Evolutionary conservation across 768 basidiomycete species (phyloP).

Genomic region (Suillus lakei): DNA sequence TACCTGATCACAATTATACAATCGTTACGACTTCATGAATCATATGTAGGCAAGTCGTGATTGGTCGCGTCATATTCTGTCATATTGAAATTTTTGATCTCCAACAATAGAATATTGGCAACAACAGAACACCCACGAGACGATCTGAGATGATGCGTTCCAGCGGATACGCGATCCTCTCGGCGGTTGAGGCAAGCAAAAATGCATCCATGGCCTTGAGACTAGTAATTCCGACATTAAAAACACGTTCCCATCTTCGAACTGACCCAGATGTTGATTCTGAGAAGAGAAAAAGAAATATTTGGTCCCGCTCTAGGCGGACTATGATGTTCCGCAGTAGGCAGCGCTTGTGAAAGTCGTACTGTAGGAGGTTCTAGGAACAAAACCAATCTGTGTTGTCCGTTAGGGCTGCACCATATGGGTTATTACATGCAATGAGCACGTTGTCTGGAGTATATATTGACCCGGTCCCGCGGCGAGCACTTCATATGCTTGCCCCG

Average conservation of each 20-base stretch:
- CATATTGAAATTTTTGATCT: not conserved
- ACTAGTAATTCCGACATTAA: constrained; percentile 2
- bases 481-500: not conserved
- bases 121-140: constrained; percentile 5
- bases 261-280: not conserved
- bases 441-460: not conserved
- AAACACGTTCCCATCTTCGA: not conserved
- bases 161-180: not conserved
- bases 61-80: constrained; percentile 1
- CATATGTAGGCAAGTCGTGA: not conserved
- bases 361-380: not conserved
- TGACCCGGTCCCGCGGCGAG: not conserved
- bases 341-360: not conserved
- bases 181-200: not conserved
- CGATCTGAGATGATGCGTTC: not conserved
- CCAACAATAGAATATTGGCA: constrained; percentile 7
- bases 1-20: constrained; percentile 10
- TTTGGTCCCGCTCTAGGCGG: not conserved
- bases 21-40: constrained; percentile 1
- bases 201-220: not conserved
- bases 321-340: not conserved
- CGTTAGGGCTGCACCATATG: not conserved
- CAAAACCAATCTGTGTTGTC: not conserved
- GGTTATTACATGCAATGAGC: not conserved
- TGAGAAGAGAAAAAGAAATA: not conserved